These are phyloP conservation scores for Penicillium olsonii DNA, from an alignment of 2,329 filamentous ascomycete genomes.

Conservation along the genomic window DNA sequence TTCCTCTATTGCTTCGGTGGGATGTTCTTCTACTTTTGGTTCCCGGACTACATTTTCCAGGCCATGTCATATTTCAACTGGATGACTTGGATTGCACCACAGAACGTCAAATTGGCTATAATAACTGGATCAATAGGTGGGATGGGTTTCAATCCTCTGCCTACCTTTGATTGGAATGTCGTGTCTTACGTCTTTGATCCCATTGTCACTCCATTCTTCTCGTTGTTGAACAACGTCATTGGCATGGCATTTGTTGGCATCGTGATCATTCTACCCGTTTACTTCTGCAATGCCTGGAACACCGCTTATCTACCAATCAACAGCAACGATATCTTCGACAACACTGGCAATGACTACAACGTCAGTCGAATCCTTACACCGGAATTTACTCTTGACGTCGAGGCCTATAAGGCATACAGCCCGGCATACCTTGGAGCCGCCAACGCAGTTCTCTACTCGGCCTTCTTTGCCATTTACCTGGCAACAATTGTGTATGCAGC, in stretches of 20 bases:
- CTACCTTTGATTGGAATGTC: slow-evolving; percentile 51
- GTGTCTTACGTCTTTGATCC: slow-evolving; percentile 35
- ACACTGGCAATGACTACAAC: slow-evolving; percentile 9
- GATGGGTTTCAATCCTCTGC: slow-evolving; percentile 45
- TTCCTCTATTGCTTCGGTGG: slow-evolving; percentile 46
- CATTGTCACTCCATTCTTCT: slow-evolving; percentile 46
- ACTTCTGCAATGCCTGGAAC: slow-evolving; percentile 10
- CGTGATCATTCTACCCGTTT: slow-evolving; percentile 17
- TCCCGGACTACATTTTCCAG: slow-evolving; percentile 54
- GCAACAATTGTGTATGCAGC: slow-evolving; percentile 54
- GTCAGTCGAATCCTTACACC: slow-evolving; percentile 38
- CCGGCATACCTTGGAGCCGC: slow-evolving; percentile 55
- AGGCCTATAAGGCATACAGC: slow-evolving; percentile 54
- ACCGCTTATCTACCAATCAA: slow-evolving; percentile 14
- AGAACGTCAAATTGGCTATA: slow-evolving; percentile 40
- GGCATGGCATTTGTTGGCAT: slow-evolving; percentile 31
- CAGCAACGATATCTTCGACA: slow-evolving; percentile 12
- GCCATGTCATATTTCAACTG: slow-evolving; percentile 53
- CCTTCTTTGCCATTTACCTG: slow-evolving; percentile 59
- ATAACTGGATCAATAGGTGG: slow-evolving; percentile 43
- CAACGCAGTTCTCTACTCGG: slow-evolving; percentile 55
- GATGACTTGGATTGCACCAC: slow-evolving; percentile 56
- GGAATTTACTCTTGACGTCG: slow-evolving; percentile 46
- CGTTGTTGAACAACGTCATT: slow-evolving; percentile 37
- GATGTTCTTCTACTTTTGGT: slow-evolving; percentile 57